These are phyloP conservation scores for Fusarium fujikuroi DNA, from an alignment of 2,329 filamentous ascomycete species.

Conservation along the genomic window DNA sequence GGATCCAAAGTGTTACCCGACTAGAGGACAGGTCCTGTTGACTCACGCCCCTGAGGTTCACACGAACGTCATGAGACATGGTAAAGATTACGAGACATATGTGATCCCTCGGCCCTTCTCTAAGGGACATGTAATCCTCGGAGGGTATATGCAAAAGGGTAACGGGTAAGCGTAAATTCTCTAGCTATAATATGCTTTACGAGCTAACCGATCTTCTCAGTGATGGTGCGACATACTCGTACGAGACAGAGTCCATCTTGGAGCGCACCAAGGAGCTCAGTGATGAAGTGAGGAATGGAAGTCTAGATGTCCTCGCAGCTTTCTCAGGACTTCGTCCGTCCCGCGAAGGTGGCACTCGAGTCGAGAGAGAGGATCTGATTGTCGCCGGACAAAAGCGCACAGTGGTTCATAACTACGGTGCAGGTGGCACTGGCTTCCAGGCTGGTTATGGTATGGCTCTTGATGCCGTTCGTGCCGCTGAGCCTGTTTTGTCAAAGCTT, in stretches of 20 bases:
- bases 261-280: not conserved
- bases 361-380: not conserved
- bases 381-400: not conserved
- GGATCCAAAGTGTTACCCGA: not conserved
- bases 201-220: not conserved
- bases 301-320: not conserved
- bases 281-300: not conserved
- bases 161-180: not conserved
- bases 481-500: not conserved
- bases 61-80: not conserved
- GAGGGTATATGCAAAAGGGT: conserved; percentile 1
- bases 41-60: not conserved
- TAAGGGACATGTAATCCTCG: not conserved
- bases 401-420: conserved; percentile 1
- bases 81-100: not conserved
- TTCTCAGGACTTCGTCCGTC: not conserved
- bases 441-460: conserved; percentile 5
- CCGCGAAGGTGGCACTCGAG: not conserved
- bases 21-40: not conserved
- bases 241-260: not conserved
- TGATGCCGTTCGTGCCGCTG: not conserved
- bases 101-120: not conserved
- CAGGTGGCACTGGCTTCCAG: not conserved
- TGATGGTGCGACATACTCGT: not conserved
- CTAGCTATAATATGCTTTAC: fast-evolving